These are phyloP conservation scores for Thelonectria olida DNA, from an alignment of 2,329 filamentous ascomycete genomes.

Conservation along the genomic window DNA sequence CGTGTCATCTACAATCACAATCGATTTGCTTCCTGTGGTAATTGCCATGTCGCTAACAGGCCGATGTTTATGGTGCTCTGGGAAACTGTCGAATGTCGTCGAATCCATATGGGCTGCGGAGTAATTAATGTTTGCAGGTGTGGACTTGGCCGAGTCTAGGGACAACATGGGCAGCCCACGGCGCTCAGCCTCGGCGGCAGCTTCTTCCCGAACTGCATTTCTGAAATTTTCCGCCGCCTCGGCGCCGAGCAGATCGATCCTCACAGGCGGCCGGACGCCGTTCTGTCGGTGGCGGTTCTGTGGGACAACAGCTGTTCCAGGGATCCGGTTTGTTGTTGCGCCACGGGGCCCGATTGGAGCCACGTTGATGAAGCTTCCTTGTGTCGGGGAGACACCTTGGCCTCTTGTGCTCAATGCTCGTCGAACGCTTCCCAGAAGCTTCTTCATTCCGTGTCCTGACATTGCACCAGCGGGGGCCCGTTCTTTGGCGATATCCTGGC, in stretches of 20 bases:
- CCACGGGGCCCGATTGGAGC: constrained; percentile 60
- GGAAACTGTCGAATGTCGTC: constrained; percentile 46
- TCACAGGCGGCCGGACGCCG: constrained; percentile 62
- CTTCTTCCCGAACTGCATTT: constrained; percentile 74
- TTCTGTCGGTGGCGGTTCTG: constrained; percentile 58
- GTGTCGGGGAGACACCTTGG: constrained; percentile 53
- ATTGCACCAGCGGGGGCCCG: constrained; percentile 65
- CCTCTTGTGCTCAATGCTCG: constrained; percentile 76
- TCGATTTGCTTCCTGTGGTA: constrained; percentile 86
- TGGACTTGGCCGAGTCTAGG: constrained; percentile 38
- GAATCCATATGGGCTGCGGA: constrained; percentile 56
- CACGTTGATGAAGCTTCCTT: constrained; percentile 59
- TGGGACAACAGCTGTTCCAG: constrained; percentile 68
- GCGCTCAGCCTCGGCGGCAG: constrained; percentile 48
- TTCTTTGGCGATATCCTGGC: constrained; percentile 53
- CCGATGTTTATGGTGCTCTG: constrained; percentile 46
- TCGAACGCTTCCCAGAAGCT: constrained; percentile 85
- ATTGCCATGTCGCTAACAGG: constrained; percentile 66
- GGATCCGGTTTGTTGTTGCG: constrained; percentile 65
- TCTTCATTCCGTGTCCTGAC: constrained; percentile 82
- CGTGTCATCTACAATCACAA: constrained; percentile 84
- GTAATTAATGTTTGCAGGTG: constrained; percentile 49
- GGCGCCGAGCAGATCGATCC: constrained; percentile 86
- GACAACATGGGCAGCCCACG: constrained; percentile 33
- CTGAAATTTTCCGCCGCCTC: constrained; percentile 82